Percentiles rank a stretch among this genome's conserved stretches.
Conservation (phyloP, 2,329 filamentous ascomycete species). For the Aspergillus clavatus region DNA sequence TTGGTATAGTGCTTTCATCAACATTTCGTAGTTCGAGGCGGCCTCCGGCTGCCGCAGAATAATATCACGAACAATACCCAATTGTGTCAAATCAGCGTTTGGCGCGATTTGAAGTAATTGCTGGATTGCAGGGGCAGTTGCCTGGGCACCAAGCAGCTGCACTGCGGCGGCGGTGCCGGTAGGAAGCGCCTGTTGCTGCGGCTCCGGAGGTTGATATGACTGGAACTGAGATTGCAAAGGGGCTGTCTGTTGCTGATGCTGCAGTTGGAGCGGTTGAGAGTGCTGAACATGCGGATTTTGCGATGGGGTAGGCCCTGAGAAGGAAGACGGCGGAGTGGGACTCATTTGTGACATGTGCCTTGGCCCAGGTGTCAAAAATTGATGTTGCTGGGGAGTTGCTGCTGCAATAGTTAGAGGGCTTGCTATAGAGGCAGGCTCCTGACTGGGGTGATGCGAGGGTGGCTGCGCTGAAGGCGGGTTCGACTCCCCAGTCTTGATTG, state of each 20-base stretch:
- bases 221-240: constrained; percentile 24
- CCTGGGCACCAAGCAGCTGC: constrained; percentile 60
- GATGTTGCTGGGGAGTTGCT: constrained; percentile 25
- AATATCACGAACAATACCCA: constrained; percentile 67
- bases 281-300: constrained; percentile 16
- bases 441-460: constrained; percentile 36
- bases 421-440: constrained; percentile 30
- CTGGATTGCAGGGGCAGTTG: constrained; percentile 60
- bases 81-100: constrained; percentile 65
- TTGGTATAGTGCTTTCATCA: constrained; percentile 40
- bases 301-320: constrained; percentile 11
- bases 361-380: constrained; percentile 22
- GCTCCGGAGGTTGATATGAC: constrained; percentile 13
- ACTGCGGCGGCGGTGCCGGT: constrained; percentile 54
- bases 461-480: constrained; percentile 39
- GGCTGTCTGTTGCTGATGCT: constrained; percentile 11
- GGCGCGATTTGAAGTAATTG: constrained; percentile 66
- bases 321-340: constrained; percentile 20
- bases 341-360: constrained; percentile 17
- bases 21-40: constrained; percentile 51
- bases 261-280: constrained; percentile 8
- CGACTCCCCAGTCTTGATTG: constrained; percentile 61
- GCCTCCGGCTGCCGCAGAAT: constrained; percentile 62
- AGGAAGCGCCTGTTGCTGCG: constrained; percentile 16
- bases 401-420: constrained; percentile 30